A percentile compares a stretch with the other conserved stretches of the same genome.
Conservation (phyloP, 495 filamentous ascomycete species). For the Melanomma pulvis-pyrius region DNA sequence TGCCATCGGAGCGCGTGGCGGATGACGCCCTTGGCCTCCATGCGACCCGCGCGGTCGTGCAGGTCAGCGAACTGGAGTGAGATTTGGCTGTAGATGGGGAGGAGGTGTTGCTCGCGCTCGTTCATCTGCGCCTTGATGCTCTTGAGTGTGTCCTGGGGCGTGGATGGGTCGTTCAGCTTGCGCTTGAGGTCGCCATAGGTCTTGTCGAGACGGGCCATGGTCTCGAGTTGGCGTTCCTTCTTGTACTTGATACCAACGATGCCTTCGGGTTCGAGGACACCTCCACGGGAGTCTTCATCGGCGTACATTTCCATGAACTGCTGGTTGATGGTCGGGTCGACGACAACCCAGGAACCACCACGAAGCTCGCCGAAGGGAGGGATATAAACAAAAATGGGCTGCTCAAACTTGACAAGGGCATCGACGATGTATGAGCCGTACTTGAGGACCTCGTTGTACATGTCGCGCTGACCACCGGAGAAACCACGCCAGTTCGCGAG, state of each 20-base stretch:
- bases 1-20: conserved; percentile 81
- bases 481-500: conserved; percentile 99
- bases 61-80: conserved; percentile 94
- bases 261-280: conserved; percentile 97
- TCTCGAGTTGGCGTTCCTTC: conserved; percentile 95
- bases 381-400: conserved; percentile 98
- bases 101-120: conserved; percentile 81
- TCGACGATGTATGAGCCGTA: conserved; percentile 99
- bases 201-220: conserved; percentile 92
- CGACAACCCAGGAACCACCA: conserved; percentile 98
- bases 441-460: conserved; percentile 99
- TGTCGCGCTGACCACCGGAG: conserved; percentile 98
- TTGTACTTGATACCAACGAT: conserved; percentile 98
- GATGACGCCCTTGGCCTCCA: conserved; percentile 96
- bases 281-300: conserved; percentile 91
- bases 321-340: conserved; percentile 97
- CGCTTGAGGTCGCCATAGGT: conserved; percentile 81
- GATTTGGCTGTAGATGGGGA: conserved; percentile 92
- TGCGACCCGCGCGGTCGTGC: conserved; percentile 94
- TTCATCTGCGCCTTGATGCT: conserved; percentile 84
- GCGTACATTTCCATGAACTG: conserved; percentile 99
- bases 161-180: conserved; percentile 65
- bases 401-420: conserved; percentile 95
- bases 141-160: conserved; percentile 71
- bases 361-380: conserved; percentile 94